phyloP scores from a whole-genome alignment of 202 grass and related monocot genomes.

The Zizania palustris region DNA sequence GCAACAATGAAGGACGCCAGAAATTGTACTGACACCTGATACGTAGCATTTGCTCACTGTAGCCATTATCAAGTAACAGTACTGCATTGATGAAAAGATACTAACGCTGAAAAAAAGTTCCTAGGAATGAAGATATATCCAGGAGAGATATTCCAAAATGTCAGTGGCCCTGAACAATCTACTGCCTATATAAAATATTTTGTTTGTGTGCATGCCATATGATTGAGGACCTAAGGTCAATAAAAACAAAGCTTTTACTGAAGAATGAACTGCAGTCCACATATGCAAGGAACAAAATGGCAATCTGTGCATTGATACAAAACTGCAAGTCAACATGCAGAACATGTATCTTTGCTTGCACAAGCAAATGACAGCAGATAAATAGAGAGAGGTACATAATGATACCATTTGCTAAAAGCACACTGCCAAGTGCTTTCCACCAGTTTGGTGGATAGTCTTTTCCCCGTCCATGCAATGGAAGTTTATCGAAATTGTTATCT shows the following conservation, averaged over 20 bases:
- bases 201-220: neutral
- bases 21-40: constrained; percentile 28
- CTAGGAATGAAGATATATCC: neutral
- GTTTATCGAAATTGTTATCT: constrained; percentile 75
- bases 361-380: constrained; percentile 8
- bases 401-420: constrained; percentile 79
- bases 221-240: neutral
- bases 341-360: neutral
- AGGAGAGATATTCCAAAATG: neutral
- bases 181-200: neutral
- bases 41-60: constrained; percentile 2
- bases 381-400: constrained; percentile 5
- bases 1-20: neutral
- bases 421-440: constrained; percentile 91
- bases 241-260: constrained; percentile 21
- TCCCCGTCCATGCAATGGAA: constrained; percentile 81
- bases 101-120: too few species aligned
- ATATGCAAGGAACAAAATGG: constrained; percentile 14
- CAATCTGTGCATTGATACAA: neutral
- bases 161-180: neutral
- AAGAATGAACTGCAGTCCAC: constrained; percentile 6
- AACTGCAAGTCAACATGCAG: neutral
- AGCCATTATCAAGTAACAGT: constrained; percentile 28
- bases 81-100: constrained; percentile 9
- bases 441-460: constrained; percentile 88